These are phyloP conservation scores for Blastomyces parvus DNA, from an alignment of 2,329 filamentous ascomycete genomes.

Conservation along the genomic window DNA sequence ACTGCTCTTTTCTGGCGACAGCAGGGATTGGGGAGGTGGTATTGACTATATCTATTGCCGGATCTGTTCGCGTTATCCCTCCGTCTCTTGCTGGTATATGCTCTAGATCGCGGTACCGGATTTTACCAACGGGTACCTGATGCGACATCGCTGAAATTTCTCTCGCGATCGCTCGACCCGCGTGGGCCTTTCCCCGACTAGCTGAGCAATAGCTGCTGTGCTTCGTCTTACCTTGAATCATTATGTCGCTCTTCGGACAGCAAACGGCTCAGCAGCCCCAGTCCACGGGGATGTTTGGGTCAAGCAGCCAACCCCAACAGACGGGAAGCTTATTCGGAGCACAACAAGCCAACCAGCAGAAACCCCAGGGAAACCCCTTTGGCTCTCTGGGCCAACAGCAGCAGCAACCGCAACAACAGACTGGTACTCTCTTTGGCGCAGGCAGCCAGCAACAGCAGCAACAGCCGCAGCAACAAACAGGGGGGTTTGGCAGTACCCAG, in stretches of 20 bases:
- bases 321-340: slow-evolving; percentile 11
- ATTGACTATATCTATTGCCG: not conserved
- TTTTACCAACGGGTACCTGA: not conserved
- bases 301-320: slow-evolving; percentile 14
- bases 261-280: slow-evolving; percentile 12
- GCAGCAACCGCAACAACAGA: slow-evolving; percentile 18
- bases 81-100: not conserved
- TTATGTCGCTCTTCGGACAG: slow-evolving; percentile 16
- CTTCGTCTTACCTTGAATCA: not conserved
- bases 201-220: not conserved
- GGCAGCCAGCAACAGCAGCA: slow-evolving; percentile 17
- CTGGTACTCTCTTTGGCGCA: slow-evolving; percentile 18
- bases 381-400: slow-evolving; percentile 19
- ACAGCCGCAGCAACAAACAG: slow-evolving; percentile 16
- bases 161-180: not conserved
- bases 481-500: slow-evolving; percentile 19
- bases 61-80: not conserved
- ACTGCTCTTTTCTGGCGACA: not conserved
- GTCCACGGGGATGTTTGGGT: slow-evolving; percentile 12
- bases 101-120: not conserved
- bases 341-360: slow-evolving; percentile 2
- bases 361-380: slow-evolving; percentile 21
- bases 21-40: not conserved
- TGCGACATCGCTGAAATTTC: not conserved
- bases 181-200: not conserved